Evolutionary conservation across 2,329 filamentous ascomycete genomes (phyloP).

Genomic region (Allantophomopsis cytisporea): DNA sequence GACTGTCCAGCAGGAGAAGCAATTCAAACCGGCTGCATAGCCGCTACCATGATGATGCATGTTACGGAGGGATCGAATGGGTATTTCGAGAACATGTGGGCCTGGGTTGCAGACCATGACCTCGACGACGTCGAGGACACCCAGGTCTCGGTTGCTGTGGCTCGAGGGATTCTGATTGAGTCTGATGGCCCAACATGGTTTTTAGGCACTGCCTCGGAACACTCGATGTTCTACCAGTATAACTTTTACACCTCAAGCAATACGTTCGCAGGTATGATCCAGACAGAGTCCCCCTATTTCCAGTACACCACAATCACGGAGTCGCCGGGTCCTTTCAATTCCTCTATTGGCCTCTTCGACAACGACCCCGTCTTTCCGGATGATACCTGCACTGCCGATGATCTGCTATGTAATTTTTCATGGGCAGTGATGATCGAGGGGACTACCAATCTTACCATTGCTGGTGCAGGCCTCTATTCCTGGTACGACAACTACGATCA

Average conservation of each 20-base stretch:
- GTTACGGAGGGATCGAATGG: slow-evolving; percentile 5
- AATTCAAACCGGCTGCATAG: slow-evolving; percentile 11
- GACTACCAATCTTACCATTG: slow-evolving; percentile 10
- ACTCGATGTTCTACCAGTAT: slow-evolving; percentile 54
- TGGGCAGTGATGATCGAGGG: slow-evolving; percentile 13
- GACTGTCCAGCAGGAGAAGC: slow-evolving; percentile 14
- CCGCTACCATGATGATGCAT: slow-evolving; percentile 8
- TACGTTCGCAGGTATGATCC: slow-evolving; percentile 48
- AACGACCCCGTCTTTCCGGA: slow-evolving; percentile 6
- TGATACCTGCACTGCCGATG: slow-evolving; percentile 3
- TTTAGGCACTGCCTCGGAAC: slow-evolving; percentile 47
- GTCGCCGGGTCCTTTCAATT: slow-evolving; percentile 1
- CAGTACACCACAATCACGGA: slow-evolving; percentile 48
- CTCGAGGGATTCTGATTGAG: slow-evolving; percentile 6
- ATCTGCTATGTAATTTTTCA: slow-evolving; percentile 8
- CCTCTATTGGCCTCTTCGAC: slow-evolving; percentile 3
- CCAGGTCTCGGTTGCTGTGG: slow-evolving; percentile 4
- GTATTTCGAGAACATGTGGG: slow-evolving; percentile 11
- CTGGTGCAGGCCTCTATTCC: slow-evolving; percentile 16
- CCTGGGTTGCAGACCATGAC: slow-evolving; percentile 12
- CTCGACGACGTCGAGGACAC: slow-evolving; percentile 10
- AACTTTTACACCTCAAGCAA: slow-evolving; percentile 45
- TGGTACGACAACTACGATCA: slow-evolving; percentile 16
- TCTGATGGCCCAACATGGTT: slow-evolving; percentile 8
- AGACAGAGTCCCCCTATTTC: slow-evolving; percentile 60